Percentiles rank a stretch among this genome's conserved stretches.
Evolutionary conservation across 129 eudicot genomes (phyloP).

Genomic region (Heracleum sosnowskyi): DNA sequence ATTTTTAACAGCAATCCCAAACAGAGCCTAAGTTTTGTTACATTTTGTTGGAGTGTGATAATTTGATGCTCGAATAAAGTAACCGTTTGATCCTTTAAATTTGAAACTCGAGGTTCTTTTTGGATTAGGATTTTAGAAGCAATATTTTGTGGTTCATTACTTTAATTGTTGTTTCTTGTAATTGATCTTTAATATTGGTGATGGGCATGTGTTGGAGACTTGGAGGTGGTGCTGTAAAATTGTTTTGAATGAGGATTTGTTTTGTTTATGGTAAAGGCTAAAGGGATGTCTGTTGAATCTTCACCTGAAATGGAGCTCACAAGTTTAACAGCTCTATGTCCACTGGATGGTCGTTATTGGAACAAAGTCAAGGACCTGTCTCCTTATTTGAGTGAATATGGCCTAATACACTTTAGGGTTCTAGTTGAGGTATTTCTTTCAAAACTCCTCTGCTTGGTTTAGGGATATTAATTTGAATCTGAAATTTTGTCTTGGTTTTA

Average conservation of each 20-base stretch:
- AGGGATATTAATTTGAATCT: neutral
- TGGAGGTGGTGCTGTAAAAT: neutral
- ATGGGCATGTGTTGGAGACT: neutral
- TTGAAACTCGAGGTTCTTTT: too few species aligned
- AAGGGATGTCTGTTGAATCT: conserved; percentile 29
- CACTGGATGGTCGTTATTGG: conserved; percentile 91
- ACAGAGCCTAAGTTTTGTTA: too few species aligned
- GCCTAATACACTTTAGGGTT: conserved; percentile 66
- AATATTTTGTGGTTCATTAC: too few species aligned
- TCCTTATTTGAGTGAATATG: conserved; percentile 80
- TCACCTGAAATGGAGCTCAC: conserved; percentile 53
- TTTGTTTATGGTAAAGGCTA: conserved; percentile 36
- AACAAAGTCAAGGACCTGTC: conserved; percentile 69
- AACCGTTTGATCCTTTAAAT: too few species aligned
- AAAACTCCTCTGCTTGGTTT: neutral
- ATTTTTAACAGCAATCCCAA: too few species aligned
- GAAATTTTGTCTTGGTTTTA: neutral
- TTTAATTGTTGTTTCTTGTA: neutral
- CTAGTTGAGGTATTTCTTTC: conserved; percentile 59
- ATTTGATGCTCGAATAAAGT: too few species aligned
- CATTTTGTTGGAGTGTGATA: too few species aligned
- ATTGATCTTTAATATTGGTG: neutral
- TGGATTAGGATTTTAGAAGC: too few species aligned
- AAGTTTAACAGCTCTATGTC: conserved; percentile 68
- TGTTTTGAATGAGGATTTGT: neutral